These are phyloP conservation scores for Ceratocystis colombiana DNA, from an alignment of 2,329 filamentous ascomycete species.

Conservation along the genomic window DNA sequence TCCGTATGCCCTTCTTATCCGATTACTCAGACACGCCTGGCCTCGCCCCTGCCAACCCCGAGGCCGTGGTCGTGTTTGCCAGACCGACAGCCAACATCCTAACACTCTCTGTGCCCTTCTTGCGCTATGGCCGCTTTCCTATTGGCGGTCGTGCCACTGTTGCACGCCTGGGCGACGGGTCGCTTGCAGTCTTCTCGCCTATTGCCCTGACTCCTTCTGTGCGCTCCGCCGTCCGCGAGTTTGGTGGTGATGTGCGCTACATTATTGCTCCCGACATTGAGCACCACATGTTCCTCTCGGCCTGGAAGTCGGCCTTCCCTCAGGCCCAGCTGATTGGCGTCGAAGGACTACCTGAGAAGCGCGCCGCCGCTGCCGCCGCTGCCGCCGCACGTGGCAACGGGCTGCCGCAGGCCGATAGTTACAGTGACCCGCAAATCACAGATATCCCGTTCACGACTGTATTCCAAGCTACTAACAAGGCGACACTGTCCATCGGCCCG, in stretches of 20 bases:
- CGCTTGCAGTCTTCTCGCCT: conserved; percentile 83
- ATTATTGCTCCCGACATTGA: conserved; percentile 81
- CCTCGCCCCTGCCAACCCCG: conserved; percentile 60
- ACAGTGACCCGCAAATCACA: conserved; percentile 34
- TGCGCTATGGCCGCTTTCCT: conserved; percentile 66
- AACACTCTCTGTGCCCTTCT: conserved; percentile 74
- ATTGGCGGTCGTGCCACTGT: conserved; percentile 82
- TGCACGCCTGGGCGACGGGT: conserved; percentile 66
- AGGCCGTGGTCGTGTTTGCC: conserved; percentile 84
- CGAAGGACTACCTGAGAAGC: conserved; percentile 74
- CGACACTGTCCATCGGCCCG: conserved; percentile 47
- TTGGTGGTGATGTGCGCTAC: conserved; percentile 66
- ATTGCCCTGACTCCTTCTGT: conserved; percentile 72
- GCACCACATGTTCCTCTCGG: conserved; percentile 85
- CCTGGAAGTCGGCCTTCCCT: conserved; percentile 74
- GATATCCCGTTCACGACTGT: conserved; percentile 54
- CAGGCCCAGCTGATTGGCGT: conserved; percentile 70
- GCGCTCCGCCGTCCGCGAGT: conserved; percentile 49
- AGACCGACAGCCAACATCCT: conserved; percentile 68
- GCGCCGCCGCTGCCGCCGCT: conserved; percentile 41
- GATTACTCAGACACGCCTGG: conserved; percentile 3
- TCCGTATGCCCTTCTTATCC: not conserved
- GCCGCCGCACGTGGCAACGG: conserved; percentile 36
- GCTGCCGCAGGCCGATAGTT: conserved; percentile 29
- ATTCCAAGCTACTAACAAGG: conserved; percentile 50